A percentile compares a stretch with the other conserved stretches of the same genome.
phyloP scores from a whole-genome alignment of 2,329 filamentous ascomycete genomes.

The Ceratocystis alfenasii region DNA sequence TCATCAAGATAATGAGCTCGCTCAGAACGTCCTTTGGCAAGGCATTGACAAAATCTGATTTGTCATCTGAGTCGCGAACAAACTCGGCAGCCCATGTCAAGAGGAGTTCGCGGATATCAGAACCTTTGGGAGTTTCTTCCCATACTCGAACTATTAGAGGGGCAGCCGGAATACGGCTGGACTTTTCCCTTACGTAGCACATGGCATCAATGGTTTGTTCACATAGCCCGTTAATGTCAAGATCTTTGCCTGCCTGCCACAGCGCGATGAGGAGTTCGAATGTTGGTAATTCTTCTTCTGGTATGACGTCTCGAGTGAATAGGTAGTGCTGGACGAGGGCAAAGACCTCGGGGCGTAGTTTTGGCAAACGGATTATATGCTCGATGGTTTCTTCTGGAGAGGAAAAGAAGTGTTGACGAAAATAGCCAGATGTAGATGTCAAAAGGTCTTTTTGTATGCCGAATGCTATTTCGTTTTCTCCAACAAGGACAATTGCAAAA shows the following conservation, averaged over 20 bases:
- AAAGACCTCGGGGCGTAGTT: slow-evolving; percentile 40
- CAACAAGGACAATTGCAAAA: slow-evolving; percentile 45
- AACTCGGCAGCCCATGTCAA: slow-evolving; percentile 53
- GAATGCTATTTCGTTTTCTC: slow-evolving; percentile 41
- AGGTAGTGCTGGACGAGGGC: slow-evolving; percentile 44
- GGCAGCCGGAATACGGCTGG: slow-evolving; percentile 45
- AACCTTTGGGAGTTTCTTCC: slow-evolving; percentile 50
- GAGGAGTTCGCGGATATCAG: slow-evolving; percentile 46
- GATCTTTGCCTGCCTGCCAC: slow-evolving; percentile 44
- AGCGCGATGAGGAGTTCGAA: slow-evolving; percentile 45
- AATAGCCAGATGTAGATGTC: slow-evolving; percentile 40
- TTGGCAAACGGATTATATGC: slow-evolving; percentile 39
- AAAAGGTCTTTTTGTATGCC: slow-evolving; percentile 49
- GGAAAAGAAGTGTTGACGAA: slow-evolving; percentile 35
- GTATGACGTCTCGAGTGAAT: slow-evolving; percentile 40
- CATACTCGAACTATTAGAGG: slow-evolving; percentile 49
- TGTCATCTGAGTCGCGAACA: slow-evolving; percentile 44
- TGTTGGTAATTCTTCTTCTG: slow-evolving; percentile 35
- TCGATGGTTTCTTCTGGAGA: slow-evolving; percentile 35
- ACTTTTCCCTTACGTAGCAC: slow-evolving; percentile 42
- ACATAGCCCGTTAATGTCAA: slow-evolving; percentile 44
- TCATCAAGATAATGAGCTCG: slow-evolving; percentile 52
- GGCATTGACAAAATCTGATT: slow-evolving; percentile 47
- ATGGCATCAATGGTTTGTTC: slow-evolving; percentile 46
- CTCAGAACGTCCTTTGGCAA: slow-evolving; percentile 51